Conservation (phyloP, 2,329 filamentous ascomycete genomes). For the Colletotrichum neosansevieriae region DNA sequence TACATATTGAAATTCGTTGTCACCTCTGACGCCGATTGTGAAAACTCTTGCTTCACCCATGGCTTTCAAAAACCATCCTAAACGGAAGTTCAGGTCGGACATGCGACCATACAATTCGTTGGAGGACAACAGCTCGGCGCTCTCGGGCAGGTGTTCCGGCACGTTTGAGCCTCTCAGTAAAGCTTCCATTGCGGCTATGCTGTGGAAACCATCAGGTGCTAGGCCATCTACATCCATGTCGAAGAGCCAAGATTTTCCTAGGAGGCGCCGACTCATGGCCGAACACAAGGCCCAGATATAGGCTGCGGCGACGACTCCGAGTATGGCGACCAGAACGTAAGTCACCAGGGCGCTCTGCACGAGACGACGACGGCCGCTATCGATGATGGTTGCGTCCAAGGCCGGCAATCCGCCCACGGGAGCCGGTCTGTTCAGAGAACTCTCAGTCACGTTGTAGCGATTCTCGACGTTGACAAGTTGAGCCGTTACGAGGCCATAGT, state of each 20-base stretch:
- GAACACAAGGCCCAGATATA: neutral
- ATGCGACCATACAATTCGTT: slow-evolving; percentile 5
- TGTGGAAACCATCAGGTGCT: neutral
- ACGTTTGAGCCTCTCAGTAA: slow-evolving; percentile 2
- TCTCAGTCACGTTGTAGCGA: neutral
- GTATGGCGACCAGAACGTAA: neutral
- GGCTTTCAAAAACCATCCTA: neutral
- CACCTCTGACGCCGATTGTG: neutral
- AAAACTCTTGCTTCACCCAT: neutral
- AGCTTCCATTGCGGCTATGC: neutral
- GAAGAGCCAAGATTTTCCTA: neutral
- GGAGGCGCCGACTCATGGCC: neutral
- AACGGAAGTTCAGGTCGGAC: neutral
- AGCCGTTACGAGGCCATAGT: neutral
- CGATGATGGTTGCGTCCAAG: neutral
- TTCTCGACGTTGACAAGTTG: slow-evolving; percentile 9
- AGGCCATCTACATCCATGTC: neutral
- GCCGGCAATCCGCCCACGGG: neutral
- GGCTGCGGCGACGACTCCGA: neutral
- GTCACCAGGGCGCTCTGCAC: neutral
- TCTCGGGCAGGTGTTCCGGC: neutral
- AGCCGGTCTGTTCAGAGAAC: neutral
- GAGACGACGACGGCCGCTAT: neutral
- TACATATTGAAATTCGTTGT: neutral
- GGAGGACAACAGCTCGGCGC: neutral